Conservation (phyloP, 2,329 filamentous ascomycete genomes). For the Corniculantispora saksenae region DNA sequence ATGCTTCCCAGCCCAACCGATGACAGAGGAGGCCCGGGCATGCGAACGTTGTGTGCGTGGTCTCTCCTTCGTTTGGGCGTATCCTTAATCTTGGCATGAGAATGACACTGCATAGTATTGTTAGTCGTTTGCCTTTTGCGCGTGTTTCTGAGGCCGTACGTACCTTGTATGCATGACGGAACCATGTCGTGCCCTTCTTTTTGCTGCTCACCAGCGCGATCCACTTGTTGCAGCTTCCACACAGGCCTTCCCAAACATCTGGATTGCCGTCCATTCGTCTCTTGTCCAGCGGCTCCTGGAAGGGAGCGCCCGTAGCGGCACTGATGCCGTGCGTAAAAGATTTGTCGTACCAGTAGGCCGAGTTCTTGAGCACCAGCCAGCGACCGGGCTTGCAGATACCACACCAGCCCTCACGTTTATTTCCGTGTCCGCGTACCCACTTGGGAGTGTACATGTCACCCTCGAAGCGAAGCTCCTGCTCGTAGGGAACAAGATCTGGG, state of each 20-base stretch:
- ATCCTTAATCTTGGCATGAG: slow-evolving; percentile 71
- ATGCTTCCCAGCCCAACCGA: slow-evolving; percentile 48
- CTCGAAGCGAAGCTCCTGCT: slow-evolving; percentile 76
- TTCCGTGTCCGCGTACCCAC: slow-evolving; percentile 83
- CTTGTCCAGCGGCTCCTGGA: slow-evolving; percentile 75
- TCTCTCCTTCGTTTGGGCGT: slow-evolving; percentile 68
- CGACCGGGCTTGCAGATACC: slow-evolving; percentile 83
- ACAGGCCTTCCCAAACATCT: slow-evolving; percentile 79
- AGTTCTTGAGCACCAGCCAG: slow-evolving; percentile 88
- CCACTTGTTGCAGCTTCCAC: slow-evolving; percentile 78
- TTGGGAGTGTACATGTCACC: slow-evolving; percentile 81
- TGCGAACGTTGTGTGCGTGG: slow-evolving; percentile 50
- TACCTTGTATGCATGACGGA: slow-evolving; percentile 85
- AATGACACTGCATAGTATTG: slow-evolving; percentile 58
- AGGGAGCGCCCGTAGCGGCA: slow-evolving; percentile 75
- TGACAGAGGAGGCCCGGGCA: slow-evolving; percentile 34
- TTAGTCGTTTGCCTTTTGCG: background rate
- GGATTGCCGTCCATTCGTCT: slow-evolving; percentile 77
- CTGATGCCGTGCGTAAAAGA: slow-evolving; percentile 86
- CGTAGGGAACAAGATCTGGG: slow-evolving; percentile 73
- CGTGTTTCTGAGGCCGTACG: slow-evolving; percentile 27
- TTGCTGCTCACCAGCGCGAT: slow-evolving; percentile 80
- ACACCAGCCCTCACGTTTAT: slow-evolving; percentile 88
- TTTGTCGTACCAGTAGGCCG: slow-evolving; percentile 92
- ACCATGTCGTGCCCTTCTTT: slow-evolving; percentile 93